Base-by-base conservation (phyloP, 2,329 filamentous ascomycete genomes). In the Calycina herbarum region DNA sequence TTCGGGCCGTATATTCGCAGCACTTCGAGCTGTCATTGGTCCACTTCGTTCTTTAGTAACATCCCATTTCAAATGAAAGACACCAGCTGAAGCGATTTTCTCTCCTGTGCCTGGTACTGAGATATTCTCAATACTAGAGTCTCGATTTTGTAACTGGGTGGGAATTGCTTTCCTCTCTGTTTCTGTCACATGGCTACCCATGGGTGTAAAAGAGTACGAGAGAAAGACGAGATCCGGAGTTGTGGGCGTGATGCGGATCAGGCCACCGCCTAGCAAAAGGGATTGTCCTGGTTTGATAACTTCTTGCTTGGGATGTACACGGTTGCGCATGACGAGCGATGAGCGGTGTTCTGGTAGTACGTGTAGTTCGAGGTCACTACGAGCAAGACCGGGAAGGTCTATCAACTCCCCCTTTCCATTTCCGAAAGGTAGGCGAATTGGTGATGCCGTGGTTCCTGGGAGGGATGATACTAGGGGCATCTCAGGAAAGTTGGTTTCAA, bases 371-470 rank as follows among this genome's bases (percentile, higher is more conserved):
- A 98, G 81, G 17, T 88, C 85, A 31, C 87, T 89, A 57, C 95
- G 88, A 8, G 89, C 85, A 40, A 99, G 81, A 0, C 95, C 95
- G 0, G 95, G 95, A 15, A 99, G 83, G 76, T 99, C 95, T 72
- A 99, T 92, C 40, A 99, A 83, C 77, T 99, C 96, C 64, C 95
- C 95, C 73, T 87, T 90, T 29, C 91, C 90, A 66, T 87, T 87
- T 57, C 94, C 94, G 75, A 95, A 99, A 0, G 93, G 93, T 20
- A 98, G 87, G 33, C 95, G 89, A 71, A 99, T 98, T 0, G 95
- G 95, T 0, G 93, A 96, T 1, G 94, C 95, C 0, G 95, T 99
- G 0, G 95, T 99, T 10, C 96, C 95, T 0, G 95, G 92, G 2
- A 97, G 83, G 4, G 91, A 85, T 0, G 93, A 97, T 1, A 97